Percentiles rank a stretch among this genome's conserved stretches.
Evolutionary conservation across 192 early-diverging fungal genomes (phyloP).

Genomic region (Rhizophagus clarus): DNA sequence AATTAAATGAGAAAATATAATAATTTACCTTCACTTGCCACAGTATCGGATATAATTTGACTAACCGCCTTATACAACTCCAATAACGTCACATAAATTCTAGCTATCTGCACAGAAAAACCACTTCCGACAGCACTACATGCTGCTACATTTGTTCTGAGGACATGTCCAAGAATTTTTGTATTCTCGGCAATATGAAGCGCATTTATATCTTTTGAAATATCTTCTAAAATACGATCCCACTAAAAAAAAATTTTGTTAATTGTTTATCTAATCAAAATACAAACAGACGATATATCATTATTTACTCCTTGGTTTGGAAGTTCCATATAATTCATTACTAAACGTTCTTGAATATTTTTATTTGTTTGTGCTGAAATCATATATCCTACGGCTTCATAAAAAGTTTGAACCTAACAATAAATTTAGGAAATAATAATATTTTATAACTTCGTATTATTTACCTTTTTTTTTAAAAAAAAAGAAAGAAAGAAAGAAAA

Average conservation of each 20-base stretch:
- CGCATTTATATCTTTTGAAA: conserved; percentile 63
- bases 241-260: conserved; percentile 52
- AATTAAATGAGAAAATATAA: not conserved
- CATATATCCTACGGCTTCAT: conserved; percentile 98
- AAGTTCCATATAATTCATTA: conserved; percentile 84
- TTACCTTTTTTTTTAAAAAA: too few species aligned
- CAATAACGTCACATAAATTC: conserved; percentile 89
- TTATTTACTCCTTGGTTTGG: conserved; percentile 74
- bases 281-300: not conserved
- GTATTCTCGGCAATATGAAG: conserved; percentile 81
- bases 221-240: conserved; percentile 78
- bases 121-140: conserved; percentile 86
- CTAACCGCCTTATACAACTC: conserved; percentile 90
- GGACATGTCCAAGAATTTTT: conserved; percentile 88
- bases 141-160: conserved; percentile 95
- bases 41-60: conserved; percentile 75
- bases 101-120: conserved; percentile 86
- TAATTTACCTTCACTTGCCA: conserved; percentile 66
- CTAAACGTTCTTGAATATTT: conserved; percentile 77
- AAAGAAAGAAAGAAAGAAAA: not conserved
- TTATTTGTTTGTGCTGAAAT: conserved; percentile 90
- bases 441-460: not conserved
- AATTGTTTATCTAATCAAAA: not conserved
- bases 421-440: not conserved
- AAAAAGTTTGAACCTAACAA: conserved; percentile 90